Percentiles rank a stretch among this genome's conserved stretches.
Evolutionary conservation across 2,329 filamentous ascomycete species (phyloP).

Genomic region (Colletotrichum aenigma): DNA sequence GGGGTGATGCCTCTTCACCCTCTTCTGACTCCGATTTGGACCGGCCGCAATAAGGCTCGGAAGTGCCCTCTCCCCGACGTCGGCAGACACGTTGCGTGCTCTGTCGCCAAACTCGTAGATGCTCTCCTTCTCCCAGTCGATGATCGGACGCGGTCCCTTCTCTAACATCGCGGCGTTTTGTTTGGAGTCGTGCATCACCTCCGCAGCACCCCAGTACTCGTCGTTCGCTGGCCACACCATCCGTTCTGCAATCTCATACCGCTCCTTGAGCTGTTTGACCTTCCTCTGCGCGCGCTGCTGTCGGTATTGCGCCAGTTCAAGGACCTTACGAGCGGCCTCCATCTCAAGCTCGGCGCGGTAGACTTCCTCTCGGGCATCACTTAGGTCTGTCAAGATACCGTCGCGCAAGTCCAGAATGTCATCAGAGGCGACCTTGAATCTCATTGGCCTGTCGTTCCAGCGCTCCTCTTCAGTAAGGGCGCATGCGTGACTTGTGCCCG

Average conservation of each 20-base stretch:
- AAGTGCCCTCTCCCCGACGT: not conserved
- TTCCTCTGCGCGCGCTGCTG: not conserved
- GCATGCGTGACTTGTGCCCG: not conserved
- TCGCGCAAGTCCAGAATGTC: accelerated
- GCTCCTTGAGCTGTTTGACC: not conserved
- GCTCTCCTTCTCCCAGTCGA: not conserved
- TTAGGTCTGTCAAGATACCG: accelerated
- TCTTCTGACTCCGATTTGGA: not conserved
- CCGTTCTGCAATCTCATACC: accelerated
- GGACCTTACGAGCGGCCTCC: not conserved
- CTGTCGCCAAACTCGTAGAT: not conserved
- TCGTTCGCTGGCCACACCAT: accelerated
- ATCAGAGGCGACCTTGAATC: not conserved
- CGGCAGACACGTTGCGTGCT: not conserved
- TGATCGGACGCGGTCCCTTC: accelerated
- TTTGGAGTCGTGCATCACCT: not conserved
- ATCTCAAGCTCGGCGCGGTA: not conserved
- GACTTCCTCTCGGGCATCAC: not conserved
- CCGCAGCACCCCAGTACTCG: not conserved
- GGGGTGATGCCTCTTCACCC: too few relatives aligned
- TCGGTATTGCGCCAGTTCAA: not conserved
- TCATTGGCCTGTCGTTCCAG: accelerated
- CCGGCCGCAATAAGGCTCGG: not conserved
- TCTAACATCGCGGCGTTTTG: not conserved
- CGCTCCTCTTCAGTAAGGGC: not conserved